A percentile compares a stretch with the other conserved stretches of the same genome.
phyloP scores from a whole-genome alignment of 805 yeast species.

The Candida sakaeoensis region DNA sequence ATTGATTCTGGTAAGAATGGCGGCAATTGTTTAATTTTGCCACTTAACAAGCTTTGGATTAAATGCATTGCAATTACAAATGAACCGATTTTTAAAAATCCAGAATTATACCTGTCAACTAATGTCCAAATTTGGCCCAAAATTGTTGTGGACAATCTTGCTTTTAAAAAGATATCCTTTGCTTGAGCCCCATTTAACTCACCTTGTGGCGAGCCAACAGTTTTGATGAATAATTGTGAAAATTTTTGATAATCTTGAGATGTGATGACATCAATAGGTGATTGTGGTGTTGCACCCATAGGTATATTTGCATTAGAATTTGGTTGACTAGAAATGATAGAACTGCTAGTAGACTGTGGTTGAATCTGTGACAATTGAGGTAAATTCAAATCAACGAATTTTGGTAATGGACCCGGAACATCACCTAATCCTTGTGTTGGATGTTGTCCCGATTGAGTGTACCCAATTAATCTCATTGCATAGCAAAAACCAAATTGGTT shows the following conservation, averaged over 20 bases:
- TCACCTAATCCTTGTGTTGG: constrained; percentile 52
- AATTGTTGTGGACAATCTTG: constrained; percentile 71
- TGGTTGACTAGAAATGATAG: constrained; percentile 43
- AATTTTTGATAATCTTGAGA: constrained; percentile 60
- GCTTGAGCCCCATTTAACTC: constrained; percentile 77
- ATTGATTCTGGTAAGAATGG: constrained; percentile 38
- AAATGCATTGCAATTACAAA: constrained; percentile 94
- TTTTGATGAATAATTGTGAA: constrained; percentile 68
- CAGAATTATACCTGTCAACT: constrained; percentile 73
- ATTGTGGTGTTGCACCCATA: constrained; percentile 21
- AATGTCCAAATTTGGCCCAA: constrained; percentile 87
- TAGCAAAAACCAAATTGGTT: constrained; percentile 75
- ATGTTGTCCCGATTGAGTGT: constrained; percentile 70
- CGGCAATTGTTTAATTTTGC: constrained; percentile 56
- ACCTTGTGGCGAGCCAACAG: constrained; percentile 51
- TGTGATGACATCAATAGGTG: constrained; percentile 48
- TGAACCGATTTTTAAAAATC: constrained; percentile 67
- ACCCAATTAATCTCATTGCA: constrained; percentile 87
- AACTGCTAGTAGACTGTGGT: constrained; percentile 34
- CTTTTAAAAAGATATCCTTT: constrained; percentile 81
- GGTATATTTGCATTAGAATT: constrained; percentile 27
- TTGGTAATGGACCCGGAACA: constrained; percentile 61
- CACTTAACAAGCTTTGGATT: constrained; percentile 75
- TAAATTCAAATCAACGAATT: constrained; percentile 41
- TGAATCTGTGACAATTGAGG: constrained; percentile 10